Base-by-base conservation (phyloP, 139 green algal species). In the Spirogloea muscicola region DNA sequence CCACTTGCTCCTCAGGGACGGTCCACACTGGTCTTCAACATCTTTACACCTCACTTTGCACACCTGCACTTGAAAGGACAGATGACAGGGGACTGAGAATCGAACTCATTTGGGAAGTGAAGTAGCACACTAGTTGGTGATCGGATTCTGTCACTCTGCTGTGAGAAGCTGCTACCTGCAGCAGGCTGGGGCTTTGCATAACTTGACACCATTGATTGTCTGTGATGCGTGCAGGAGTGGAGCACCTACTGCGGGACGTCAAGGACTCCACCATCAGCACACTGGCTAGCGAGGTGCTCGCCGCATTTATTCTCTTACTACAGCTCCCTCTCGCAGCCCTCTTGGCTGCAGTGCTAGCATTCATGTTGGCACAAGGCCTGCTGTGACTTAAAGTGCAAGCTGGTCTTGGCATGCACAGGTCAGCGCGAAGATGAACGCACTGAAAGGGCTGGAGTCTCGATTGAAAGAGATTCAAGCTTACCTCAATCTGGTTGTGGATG, bases 221-320 rank as follows among this genome's bases (percentile, higher is more conserved):
- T n/a, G n/a, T n/a, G n/a, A n/a, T n/a, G n/a, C n/a, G n/a, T n/a
- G n/a, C n/a, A 80, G 72, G 91, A 3, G 95, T 99, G 69, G 95
- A 99, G 90, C 95, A 99, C 86, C 77, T 99, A 80, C 83, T 99
- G 79, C 82, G 94, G 1, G 91, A 98, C 73, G 94, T 98, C 2
- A 95, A 94, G 72, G 92, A 97, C 58, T 85, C 87, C 10, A 96
- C 87, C 38, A 84, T 97, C 57, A 92, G 84, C 76, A 96, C 88
- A 5, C 85, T 98, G 42, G 82, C 91, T 3, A 76, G 57, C 3
- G 77, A 84, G 64, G 82, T 87, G 13, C n/a, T n/a, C n/a, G n/a
- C n/a, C n/a, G n/a, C n/a, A n/a, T n/a, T n/a, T n/a, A n/a, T n/a
- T n/a, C n/a, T n/a, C n/a, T n/a, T n/a, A n/a, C n/a, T n/a, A n/a